Evolutionary conservation across 768 basidiomycete genomes (phyloP).

Genomic region (Pleurotus sapidus): DNA sequence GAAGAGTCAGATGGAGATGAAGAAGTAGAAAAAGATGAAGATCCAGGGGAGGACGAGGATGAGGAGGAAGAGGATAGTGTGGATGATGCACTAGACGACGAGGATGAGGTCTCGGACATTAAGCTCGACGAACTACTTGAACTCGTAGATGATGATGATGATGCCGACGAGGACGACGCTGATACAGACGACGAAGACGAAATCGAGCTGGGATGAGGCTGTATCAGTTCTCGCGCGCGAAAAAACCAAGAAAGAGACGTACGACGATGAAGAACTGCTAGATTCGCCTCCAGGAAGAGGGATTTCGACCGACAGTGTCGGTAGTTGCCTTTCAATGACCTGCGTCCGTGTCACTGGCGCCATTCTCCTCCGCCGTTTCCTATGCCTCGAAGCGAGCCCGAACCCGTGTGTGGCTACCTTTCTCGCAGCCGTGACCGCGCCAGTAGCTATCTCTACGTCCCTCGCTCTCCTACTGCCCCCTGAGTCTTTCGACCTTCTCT

Average conservation of each 20-base stretch:
- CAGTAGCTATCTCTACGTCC: neutral
- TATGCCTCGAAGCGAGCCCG: neutral
- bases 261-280: neutral
- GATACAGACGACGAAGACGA: neutral
- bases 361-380: neutral
- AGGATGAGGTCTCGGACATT: neutral
- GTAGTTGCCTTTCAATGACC: neutral
- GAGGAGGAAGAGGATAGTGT: neutral
- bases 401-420: neutral
- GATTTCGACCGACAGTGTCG: neutral
- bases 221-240: neutral
- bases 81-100: neutral
- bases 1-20: neutral
- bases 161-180: neutral
- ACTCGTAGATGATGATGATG: neutral
- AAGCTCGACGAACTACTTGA: neutral
- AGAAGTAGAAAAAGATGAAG: neutral
- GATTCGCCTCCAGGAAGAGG: neutral
- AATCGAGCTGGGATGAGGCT: neutral
- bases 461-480: neutral
- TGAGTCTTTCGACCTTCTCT: neutral
- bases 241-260: neutral
- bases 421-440: no score
- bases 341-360: neutral
- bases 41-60: neutral